Base-by-base conservation (phyloP, 169 alveolate genomes). In the Pseudocohnilembus persalinus region DNA sequence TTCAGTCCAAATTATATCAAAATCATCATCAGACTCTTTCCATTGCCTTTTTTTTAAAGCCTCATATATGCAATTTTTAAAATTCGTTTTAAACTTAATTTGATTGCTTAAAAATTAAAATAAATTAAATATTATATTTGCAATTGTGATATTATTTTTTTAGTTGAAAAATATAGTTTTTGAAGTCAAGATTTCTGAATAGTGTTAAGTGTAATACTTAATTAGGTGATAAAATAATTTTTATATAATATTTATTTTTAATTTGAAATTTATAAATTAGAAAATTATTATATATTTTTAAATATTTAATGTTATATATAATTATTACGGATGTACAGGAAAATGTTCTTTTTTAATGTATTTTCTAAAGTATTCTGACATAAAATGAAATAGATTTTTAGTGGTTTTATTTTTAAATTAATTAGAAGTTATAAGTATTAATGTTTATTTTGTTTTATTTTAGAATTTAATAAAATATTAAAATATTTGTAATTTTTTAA, bases 1-100 rank as follows among this genome's bases (percentile, higher is more conserved):
- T 90, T 97, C 99, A 73, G 97, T 96, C 98, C 99, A 97, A 83
- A 95, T 94, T 73, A 97, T 81, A 90, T 97, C 98, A 98, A 98
- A 97, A 30, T 97, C 98, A 31, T 96, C 98, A 79, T 85, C 91
- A 16, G 84, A 79, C 73, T 90, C 93, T 84, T 93, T 94, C 98
- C 98, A 97, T 79, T 95, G 94, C 35, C 99, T 81, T 30, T 94
- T 90, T 76, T 95, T 94, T 74, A 97, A 85, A 28, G 97, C 96
- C 87, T 98, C 99, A 75, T 95, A 95, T 77, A 98, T 97, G n/a
- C 99, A 97, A 91, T 98, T 98, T 87, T 97, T 96, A 88, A 98
- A 97, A 79, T 97, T 92, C 74, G 99, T 97, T 88, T 98, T 91
- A 85, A 94, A 97, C 83, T 95, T 95, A 75, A 98, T 93, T 73